These are phyloP conservation scores for Phytophthora capsici DNA, from an alignment of 352 stramenopile species.

Conservation along the genomic window DNA sequence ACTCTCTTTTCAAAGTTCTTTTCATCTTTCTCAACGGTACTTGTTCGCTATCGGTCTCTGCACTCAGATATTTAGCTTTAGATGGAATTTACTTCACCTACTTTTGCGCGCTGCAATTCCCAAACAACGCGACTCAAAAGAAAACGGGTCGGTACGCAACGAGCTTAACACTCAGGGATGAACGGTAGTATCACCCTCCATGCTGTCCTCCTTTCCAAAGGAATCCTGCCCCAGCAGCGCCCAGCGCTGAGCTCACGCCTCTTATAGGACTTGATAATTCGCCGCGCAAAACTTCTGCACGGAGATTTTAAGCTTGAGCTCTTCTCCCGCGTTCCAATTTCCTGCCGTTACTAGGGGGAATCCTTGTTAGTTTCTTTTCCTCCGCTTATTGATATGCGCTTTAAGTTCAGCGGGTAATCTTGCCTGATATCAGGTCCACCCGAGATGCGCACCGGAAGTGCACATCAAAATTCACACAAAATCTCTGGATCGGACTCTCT, in stretches of 20 bases:
- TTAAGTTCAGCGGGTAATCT: conserved; percentile 30
- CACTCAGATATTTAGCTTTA: conserved; percentile 91
- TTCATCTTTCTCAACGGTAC: conserved; percentile 81
- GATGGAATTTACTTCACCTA: conserved; percentile 90
- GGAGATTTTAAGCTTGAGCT: no score
- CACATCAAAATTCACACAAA: conserved; percentile 7
- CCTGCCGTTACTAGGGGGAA: no score
- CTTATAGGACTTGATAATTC: no score
- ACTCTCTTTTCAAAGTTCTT: conserved; percentile 91
- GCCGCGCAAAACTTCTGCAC: no score
- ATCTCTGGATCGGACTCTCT: conserved; percentile 2
- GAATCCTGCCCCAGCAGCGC: no score
- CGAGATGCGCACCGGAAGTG: conserved; percentile 7
- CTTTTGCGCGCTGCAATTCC: conserved; percentile 87
- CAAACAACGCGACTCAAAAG: conserved; percentile 88
- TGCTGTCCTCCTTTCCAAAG: no score
- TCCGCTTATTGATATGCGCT: no score
- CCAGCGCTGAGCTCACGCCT: no score
- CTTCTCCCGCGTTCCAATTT: no score
- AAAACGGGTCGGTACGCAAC: conserved; percentile 63
- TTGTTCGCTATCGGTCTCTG: conserved; percentile 89
- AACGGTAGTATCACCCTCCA: conserved; percentile 89
- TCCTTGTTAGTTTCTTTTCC: no score
- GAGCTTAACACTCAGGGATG: conserved; percentile 46
- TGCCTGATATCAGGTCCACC: conserved; percentile 29